These are phyloP conservation scores for Rhizomucor miehei DNA, from an alignment of 371 early-diverging fungal species.

Conservation along the genomic window DNA sequence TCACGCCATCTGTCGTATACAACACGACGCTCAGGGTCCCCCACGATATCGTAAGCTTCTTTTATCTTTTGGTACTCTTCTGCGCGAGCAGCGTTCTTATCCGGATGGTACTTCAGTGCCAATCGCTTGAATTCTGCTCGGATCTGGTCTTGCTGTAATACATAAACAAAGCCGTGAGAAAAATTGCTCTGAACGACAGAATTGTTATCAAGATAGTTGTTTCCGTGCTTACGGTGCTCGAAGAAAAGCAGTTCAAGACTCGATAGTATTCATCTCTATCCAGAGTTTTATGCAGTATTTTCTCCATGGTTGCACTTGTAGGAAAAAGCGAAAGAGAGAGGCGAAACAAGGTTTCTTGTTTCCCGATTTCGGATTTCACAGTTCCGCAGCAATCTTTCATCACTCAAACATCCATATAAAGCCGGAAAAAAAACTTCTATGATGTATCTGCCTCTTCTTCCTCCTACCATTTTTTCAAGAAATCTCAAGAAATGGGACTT, in stretches of 20 bases:
- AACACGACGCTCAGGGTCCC: conserved; percentile 22
- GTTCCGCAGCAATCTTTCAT: too few relatives aligned
- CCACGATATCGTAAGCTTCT: conserved; percentile 28
- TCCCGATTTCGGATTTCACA: too few relatives aligned
- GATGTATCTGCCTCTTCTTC: too few relatives aligned
- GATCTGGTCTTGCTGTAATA: neutral
- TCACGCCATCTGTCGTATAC: conserved; percentile 34
- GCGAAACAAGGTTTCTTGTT: too few relatives aligned
- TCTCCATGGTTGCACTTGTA: too few relatives aligned
- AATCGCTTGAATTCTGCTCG: conserved; percentile 1
- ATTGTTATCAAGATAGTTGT: neutral
- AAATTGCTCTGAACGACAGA: neutral
- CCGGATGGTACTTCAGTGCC: conserved; percentile 95
- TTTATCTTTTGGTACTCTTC: conserved; percentile 60
- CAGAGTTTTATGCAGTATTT: neutral
- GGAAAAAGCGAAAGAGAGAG: too few relatives aligned
- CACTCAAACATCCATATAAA: too few relatives aligned
- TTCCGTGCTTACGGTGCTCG: neutral
- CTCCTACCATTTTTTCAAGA: too few relatives aligned
- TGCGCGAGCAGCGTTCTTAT: conserved; percentile 93
- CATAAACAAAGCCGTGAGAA: neutral
- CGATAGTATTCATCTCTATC: neutral
- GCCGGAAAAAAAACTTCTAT: too few relatives aligned
- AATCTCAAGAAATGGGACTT: too few relatives aligned
- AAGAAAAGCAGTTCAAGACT: neutral